These are phyloP conservation scores for Corymbia calophylla DNA, from an alignment of 441 rosid species.

Conservation along the genomic window DNA sequence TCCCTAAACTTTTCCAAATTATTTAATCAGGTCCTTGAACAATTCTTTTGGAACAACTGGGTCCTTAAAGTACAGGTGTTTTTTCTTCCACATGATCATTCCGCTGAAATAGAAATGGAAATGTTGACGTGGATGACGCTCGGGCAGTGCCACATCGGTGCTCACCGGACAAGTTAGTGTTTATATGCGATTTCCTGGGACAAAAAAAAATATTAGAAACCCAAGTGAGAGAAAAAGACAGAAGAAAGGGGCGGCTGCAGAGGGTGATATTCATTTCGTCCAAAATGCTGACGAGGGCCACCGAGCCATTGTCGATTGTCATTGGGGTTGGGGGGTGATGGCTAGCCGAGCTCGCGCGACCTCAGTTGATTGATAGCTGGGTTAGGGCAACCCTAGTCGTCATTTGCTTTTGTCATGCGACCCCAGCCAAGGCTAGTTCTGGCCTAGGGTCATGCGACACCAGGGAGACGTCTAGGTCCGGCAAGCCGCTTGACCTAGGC, in stretches of 20 bases:
- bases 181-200: neutral
- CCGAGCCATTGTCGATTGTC: neutral
- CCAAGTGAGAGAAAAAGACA: rapidly evolving
- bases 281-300: rapidly evolving
- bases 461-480: neutral
- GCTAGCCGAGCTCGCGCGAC: rapidly evolving
- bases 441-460: neutral
- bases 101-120: neutral
- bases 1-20: too few species aligned
- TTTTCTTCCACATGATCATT: neutral
- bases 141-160: neutral
- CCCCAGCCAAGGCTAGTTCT: neutral
- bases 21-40: too few species aligned
- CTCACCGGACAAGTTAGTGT: neutral
- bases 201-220: neutral
- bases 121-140: neutral
- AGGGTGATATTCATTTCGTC: rapidly evolving
- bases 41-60: too few species aligned
- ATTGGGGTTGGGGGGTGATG: neutral
- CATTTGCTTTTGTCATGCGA: too few species aligned
- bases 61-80: neutral
- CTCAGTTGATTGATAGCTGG: rapidly evolving
- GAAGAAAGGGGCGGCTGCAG: neutral
- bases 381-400: neutral
- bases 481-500: neutral